Evolutionary conservation across 495 filamentous ascomycete genomes (phyloP).

Genomic region (Aspergillus diversus): DNA sequence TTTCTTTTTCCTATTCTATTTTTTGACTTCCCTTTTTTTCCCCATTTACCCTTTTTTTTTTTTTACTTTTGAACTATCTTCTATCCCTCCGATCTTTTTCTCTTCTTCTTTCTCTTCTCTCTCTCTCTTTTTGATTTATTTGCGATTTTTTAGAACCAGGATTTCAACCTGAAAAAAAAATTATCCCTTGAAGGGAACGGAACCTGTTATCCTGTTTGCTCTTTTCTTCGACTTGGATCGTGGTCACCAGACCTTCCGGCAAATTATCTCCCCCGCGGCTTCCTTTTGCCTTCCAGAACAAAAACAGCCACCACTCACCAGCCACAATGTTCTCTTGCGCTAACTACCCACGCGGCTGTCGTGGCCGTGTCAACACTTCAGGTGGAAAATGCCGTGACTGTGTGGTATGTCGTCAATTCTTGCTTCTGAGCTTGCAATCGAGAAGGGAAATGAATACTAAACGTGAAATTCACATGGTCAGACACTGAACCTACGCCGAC

Average conservation of each 20-base stretch:
- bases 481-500: conserved; percentile 49
- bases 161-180: conserved; percentile 17
- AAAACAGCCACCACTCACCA: conserved; percentile 6
- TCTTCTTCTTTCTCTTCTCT: conserved; percentile 27
- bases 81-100: conserved; percentile 11
- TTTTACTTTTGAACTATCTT: conserved; percentile 15
- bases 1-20: conserved; percentile 12
- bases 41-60: conserved; percentile 10
- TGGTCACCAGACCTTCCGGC: neutral
- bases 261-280: conserved; percentile 5
- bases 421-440: neutral
- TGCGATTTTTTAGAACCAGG: conserved; percentile 3
- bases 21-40: conserved; percentile 9
- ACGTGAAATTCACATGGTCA: conserved; percentile 14
- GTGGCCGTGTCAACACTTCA: conserved; percentile 49
- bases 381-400: conserved; percentile 53
- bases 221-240: conserved; percentile 14
- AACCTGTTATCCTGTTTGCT: conserved; percentile 4
- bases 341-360: conserved; percentile 55
- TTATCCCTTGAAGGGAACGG: conserved; percentile 30
- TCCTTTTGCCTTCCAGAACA: conserved; percentile 12
- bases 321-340: conserved; percentile 53
- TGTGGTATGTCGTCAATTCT: conserved; percentile 39
- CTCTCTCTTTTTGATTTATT: conserved; percentile 20
- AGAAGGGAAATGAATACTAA: conserved; percentile 19